phyloP scores from a whole-genome alignment of 805 yeast species.

The Myxozyma geophila region DNA sequence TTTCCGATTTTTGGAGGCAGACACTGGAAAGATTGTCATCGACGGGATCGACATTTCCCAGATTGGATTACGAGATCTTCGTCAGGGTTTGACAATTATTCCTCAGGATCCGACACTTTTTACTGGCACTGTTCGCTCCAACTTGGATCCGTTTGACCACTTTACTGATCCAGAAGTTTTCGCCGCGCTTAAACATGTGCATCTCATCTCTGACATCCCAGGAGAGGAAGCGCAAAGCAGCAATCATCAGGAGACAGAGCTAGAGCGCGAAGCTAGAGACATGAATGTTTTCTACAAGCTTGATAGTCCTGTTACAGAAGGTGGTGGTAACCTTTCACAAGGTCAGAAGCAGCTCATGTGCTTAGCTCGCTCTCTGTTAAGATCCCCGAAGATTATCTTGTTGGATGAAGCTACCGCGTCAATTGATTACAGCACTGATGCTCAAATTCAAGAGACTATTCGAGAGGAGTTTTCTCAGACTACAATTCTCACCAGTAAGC shows the following conservation, averaged over 20 bases:
- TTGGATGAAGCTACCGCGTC: slow-evolving; percentile 77
- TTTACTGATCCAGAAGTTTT: slow-evolving; percentile 62
- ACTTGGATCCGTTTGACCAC: slow-evolving; percentile 71
- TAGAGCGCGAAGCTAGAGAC: slow-evolving; percentile 27
- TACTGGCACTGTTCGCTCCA: slow-evolving; percentile 69
- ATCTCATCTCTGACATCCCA: slow-evolving; percentile 26
- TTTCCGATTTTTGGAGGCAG: slow-evolving; percentile 65
- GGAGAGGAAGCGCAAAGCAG: slow-evolving; percentile 40
- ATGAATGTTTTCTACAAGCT: slow-evolving; percentile 33
- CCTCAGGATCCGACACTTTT: slow-evolving; percentile 85
- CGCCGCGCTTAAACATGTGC: slow-evolving; percentile 56
- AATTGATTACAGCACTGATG: slow-evolving; percentile 82
- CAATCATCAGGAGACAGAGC: slow-evolving; percentile 41
- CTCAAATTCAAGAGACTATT: slow-evolving; percentile 75
- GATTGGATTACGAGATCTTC: slow-evolving; percentile 65
- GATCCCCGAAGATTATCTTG: slow-evolving; percentile 69
- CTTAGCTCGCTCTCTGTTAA: slow-evolving; percentile 76
- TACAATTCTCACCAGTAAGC: slow-evolving; percentile 71
- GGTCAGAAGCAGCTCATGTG: slow-evolving; percentile 88
- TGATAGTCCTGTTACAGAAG: slow-evolving; percentile 56
- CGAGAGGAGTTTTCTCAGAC: slow-evolving; percentile 65
- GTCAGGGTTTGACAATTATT: slow-evolving; percentile 69
- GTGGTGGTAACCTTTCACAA: slow-evolving; percentile 79
- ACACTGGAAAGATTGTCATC: slow-evolving; percentile 59
- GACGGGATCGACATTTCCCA: slow-evolving; percentile 68